These are phyloP conservation scores for Fragaria vesca DNA, from an alignment of 306 rosid species.

Conservation along the genomic window DNA sequence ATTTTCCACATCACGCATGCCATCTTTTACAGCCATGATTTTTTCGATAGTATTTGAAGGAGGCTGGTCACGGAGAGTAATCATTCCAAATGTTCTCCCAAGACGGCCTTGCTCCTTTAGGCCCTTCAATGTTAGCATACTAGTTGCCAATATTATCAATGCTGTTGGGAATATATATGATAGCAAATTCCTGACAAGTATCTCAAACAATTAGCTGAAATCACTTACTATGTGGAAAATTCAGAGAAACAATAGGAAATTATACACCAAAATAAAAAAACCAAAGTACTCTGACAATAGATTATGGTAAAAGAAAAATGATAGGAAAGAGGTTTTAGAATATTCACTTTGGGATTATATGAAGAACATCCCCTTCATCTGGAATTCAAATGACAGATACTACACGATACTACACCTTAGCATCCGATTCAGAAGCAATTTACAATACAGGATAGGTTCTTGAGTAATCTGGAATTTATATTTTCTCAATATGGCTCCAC, in stretches of 20 bases:
- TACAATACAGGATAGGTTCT: background rate
- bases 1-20: conserved; percentile 82
- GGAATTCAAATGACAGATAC: background rate
- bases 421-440: background rate
- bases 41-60: conserved; percentile 96
- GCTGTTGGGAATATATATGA: conserved; percentile 64
- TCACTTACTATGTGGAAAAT: background rate
- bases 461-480: background rate
- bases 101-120: conserved; percentile 97
- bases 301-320: background rate
- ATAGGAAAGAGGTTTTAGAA: background rate
- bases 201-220: conserved; percentile 29
- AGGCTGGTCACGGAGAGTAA: conserved; percentile 82
- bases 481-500: background rate
- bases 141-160: conserved; percentile 66
- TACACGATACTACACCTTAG: background rate
- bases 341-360: background rate
- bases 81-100: conserved; percentile 79
- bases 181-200: conserved; percentile 70
- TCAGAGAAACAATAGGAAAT: background rate
- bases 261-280: background rate
- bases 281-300: background rate
- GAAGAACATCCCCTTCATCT: background rate
- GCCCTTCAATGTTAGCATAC: conserved; percentile 78
- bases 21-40: conserved; percentile 90